Conservation (phyloP, 1,284 basidiomycete species). For the Ceratobasidium sp. region DNA sequence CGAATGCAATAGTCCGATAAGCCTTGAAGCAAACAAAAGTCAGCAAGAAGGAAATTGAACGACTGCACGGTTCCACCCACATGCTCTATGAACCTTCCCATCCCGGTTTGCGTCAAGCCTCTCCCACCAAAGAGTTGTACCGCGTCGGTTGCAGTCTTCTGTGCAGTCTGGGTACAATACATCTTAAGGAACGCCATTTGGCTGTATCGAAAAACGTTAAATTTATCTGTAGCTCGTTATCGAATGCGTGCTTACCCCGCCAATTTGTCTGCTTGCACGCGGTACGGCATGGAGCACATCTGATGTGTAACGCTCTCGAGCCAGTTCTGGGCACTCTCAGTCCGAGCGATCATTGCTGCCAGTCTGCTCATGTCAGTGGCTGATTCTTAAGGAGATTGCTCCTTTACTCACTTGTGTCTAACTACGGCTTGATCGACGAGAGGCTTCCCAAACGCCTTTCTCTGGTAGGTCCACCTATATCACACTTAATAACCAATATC, state of each 20-base stretch:
- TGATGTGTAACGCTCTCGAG: slow-evolving; percentile 81
- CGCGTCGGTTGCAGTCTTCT: slow-evolving; percentile 56
- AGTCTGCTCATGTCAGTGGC: slow-evolving; percentile 58
- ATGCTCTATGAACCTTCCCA: slow-evolving; percentile 51
- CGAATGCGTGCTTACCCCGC: slow-evolving; percentile 46
- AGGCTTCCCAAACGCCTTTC: slow-evolving; percentile 89
- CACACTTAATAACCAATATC: neutral
- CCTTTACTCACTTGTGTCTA: slow-evolving; percentile 69
- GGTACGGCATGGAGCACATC: slow-evolving; percentile 61
- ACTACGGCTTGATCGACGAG: slow-evolving; percentile 87
- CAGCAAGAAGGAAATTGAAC: no score
- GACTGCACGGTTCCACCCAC: no score
- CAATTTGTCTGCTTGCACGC: slow-evolving; percentile 74
- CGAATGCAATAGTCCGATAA: slow-evolving; percentile 47
- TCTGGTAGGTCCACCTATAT: slow-evolving; percentile 77
- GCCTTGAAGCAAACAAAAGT: no score
- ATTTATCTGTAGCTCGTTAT: neutral
- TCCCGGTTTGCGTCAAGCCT: slow-evolving; percentile 53
- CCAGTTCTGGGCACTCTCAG: slow-evolving; percentile 87
- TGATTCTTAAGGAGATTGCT: neutral
- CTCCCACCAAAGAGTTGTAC: slow-evolving; percentile 55
- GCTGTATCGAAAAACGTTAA: neutral
- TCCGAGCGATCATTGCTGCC: slow-evolving; percentile 85
- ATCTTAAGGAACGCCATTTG: slow-evolving; percentile 59
- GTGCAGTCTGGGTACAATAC: slow-evolving; percentile 48